Conservation (phyloP, 768 basidiomycete species). For the Leccinum longicurvipes region DNA sequence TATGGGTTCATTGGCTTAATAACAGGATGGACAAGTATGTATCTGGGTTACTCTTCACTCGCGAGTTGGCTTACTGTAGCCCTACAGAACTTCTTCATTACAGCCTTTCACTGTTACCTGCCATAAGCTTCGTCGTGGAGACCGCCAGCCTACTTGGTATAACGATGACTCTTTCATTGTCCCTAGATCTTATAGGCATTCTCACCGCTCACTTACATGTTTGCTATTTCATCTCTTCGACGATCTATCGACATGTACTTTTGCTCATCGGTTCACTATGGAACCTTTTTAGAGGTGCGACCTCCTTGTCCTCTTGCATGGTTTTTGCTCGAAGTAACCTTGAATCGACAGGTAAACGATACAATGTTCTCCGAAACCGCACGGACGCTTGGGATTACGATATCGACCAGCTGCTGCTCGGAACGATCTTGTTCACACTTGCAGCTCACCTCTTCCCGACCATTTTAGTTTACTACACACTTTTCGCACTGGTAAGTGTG, state of each 20-base stretch:
- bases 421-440: constrained; percentile 84
- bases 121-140: constrained; percentile 34
- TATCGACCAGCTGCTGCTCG: constrained; percentile 91
- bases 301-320: background rate
- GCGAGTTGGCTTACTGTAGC: constrained; percentile 4
- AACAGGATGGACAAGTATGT: constrained; percentile 70
- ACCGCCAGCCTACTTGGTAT: constrained; percentile 41
- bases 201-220: constrained; percentile 70
- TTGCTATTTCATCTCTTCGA: constrained; percentile 61
- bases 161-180: constrained; percentile 64
- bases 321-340: background rate
- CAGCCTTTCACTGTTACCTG: constrained; percentile 19
- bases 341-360: constrained; percentile 66
- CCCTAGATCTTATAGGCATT: constrained; percentile 62
- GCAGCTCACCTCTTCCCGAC: constrained; percentile 83
- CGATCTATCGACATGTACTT: constrained; percentile 60
- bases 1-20: constrained; percentile 65
- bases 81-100: constrained; percentile 19
- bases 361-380: constrained; percentile 83
- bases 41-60: background rate
- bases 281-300: constrained; percentile 84
- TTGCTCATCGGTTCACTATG: constrained; percentile 65
- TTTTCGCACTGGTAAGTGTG: constrained; percentile 64
- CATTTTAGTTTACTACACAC: constrained; percentile 76
- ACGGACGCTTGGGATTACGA: constrained; percentile 90